Evolutionary conservation across 2,329 filamentous ascomycete species (phyloP).

Genomic region (Eurotiales sp.): DNA sequence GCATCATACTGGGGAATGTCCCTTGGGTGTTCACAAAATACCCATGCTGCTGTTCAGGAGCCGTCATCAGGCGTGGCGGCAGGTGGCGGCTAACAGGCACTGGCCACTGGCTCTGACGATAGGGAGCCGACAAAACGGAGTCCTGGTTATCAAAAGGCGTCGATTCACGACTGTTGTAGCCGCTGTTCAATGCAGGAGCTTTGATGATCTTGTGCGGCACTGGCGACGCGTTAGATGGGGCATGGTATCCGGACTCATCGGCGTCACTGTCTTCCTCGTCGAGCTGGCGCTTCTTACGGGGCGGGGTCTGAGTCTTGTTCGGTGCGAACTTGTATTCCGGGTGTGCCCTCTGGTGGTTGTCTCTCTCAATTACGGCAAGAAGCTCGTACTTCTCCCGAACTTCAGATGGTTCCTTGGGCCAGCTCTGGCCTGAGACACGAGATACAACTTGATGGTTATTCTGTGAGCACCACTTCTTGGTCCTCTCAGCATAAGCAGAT

Average conservation of each 20-base stretch:
- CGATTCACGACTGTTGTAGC: constrained; percentile 29
- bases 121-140: constrained; percentile 21
- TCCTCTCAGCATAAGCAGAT: constrained; percentile 83
- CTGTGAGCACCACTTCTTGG: constrained; percentile 73
- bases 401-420: constrained; percentile 73
- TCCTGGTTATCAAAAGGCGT: constrained; percentile 33
- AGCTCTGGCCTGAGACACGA: constrained; percentile 78
- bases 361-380: constrained; percentile 74
- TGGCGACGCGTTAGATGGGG: constrained; percentile 2
- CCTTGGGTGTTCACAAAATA: constrained; percentile 28
- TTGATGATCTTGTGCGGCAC: constrained; percentile 19
- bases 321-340: constrained; percentile 94
- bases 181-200: constrained; percentile 26
- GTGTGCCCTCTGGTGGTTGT: constrained; percentile 80
- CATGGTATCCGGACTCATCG: constrained; percentile 25
- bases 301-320: constrained; percentile 57
- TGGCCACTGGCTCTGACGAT: constrained; percentile 32
- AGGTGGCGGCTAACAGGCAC: constrained; percentile 48
- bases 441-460: constrained; percentile 96
- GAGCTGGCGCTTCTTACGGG: constrained; percentile 48
- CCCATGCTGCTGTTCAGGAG: not conserved
- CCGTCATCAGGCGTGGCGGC: not conserved
- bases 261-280: constrained; percentile 39
- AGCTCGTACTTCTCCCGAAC: constrained; percentile 72
- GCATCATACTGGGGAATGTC: constrained; percentile 33